Base-by-base conservation (phyloP, 371 early-diverging fungal genomes). In the Nematocida major region DNA sequence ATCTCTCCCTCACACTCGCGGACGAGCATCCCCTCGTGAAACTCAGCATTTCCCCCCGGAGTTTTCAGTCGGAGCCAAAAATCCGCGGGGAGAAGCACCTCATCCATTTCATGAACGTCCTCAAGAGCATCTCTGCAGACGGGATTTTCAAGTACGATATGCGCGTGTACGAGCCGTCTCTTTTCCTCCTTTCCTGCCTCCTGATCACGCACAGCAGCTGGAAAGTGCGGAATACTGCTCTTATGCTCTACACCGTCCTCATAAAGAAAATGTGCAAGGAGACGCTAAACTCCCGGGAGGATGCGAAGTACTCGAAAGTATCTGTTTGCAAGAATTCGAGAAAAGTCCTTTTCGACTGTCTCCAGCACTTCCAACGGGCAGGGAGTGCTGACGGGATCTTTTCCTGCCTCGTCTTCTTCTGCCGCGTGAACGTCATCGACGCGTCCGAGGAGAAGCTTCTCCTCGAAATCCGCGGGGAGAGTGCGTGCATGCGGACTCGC, bases 191-290 rank as follows among this genome's bases (percentile, higher is more conserved):
- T 3, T 61, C 62, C 40, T 20, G 26, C 18, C n/a, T 32, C 18
- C 59, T 73, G 9, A 47, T 73, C 3, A 48, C 76, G 9, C 76
- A 73, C 65, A 43, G 45, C n/a, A 30, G 34, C 76, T 73, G 76
- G 76, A 59, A 48, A 39, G 50, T 73, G 20, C 22, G 65, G 65
- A 73, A 73, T 34, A 45, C 76, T 9, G 15, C 76, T 2, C 40
- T 73, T 20, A 73, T 73, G 76, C 76, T 73, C 3, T 73, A 45
- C 49, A 50, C 62, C 39, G 65, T 53, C 7, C 62, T 73, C 7
- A 73, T 73, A 36, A 73, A 73, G 43, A 73, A 73, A 43, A 63
- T 73, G 76, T 73, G 76, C 76, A 61, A 61, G 47, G 76, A 73
- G 20, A 47, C 76, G 5, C 38, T 73, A 13, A 73, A 73, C 30